Conservation (phyloP, 345 rosid species). For the Gossypium ekmanianum region DNA sequence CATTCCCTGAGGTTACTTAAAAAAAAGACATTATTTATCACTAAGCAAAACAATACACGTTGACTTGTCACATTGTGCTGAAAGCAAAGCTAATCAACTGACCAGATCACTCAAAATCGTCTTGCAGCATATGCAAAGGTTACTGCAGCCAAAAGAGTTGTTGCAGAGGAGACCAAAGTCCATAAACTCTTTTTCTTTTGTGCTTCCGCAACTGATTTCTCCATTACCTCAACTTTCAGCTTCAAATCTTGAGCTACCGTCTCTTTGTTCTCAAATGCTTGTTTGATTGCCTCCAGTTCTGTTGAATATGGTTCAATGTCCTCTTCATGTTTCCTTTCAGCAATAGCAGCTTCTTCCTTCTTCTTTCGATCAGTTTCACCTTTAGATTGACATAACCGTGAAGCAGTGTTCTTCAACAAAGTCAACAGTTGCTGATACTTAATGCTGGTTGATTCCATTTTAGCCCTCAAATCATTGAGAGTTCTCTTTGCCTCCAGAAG, state of each 20-base stretch:
- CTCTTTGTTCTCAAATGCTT: slow-evolving; percentile 51
- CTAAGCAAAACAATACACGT: not conserved
- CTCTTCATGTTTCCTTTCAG: slow-evolving; percentile 31
- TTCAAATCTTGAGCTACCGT: slow-evolving; percentile 47
- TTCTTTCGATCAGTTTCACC: slow-evolving; percentile 16
- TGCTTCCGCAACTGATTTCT: slow-evolving; percentile 45
- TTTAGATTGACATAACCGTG: slow-evolving; percentile 33
- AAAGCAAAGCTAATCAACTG: not conserved
- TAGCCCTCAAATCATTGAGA: slow-evolving; percentile 33
- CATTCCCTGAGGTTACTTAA: not conserved
- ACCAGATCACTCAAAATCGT: slow-evolving; percentile 33
- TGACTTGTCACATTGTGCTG: not conserved
- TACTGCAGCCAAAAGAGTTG: slow-evolving; percentile 61
- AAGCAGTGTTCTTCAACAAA: slow-evolving; percentile 49
- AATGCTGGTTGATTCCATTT: slow-evolving; percentile 32
- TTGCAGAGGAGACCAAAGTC: slow-evolving; percentile 60
- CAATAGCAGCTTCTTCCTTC: slow-evolving; percentile 14
- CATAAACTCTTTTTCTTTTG: slow-evolving; percentile 55
- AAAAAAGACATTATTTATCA: slow-evolving; percentile 15
- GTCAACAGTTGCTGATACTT: slow-evolving; percentile 38
- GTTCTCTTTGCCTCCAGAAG: slow-evolving; percentile 37
- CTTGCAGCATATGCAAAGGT: slow-evolving; percentile 56
- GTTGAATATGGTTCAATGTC: slow-evolving; percentile 31
- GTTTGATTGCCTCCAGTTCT: slow-evolving; percentile 51
- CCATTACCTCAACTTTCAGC: slow-evolving; percentile 46